phyloP scores from a whole-genome alignment of 1,284 basidiomycete genomes.

The Veloporphyrellus conicus region DNA sequence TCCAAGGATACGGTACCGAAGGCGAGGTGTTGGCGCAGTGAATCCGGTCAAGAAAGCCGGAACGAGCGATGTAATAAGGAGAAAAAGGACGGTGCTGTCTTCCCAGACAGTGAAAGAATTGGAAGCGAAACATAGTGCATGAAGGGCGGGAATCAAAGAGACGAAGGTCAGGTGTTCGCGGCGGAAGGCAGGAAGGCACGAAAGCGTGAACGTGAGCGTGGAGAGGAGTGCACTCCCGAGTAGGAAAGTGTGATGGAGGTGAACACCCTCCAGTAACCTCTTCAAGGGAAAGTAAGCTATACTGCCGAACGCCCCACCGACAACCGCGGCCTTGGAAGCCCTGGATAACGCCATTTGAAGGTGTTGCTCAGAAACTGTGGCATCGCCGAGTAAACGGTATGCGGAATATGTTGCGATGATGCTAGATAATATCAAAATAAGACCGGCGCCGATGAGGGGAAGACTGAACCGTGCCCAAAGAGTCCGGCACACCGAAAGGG shows the following conservation, averaged over 20 bases:
- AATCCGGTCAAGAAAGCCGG: slow-evolving; percentile 58
- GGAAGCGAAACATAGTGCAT: slow-evolving; percentile 73
- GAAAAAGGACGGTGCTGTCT: slow-evolving; percentile 76
- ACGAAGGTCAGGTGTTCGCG: slow-evolving; percentile 28
- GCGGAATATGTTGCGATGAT: slow-evolving; percentile 46
- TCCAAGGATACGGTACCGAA: slow-evolving; percentile 73
- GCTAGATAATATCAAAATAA: slow-evolving; percentile 48
- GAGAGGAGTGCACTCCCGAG: slow-evolving; percentile 38
- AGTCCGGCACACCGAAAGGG: slow-evolving; percentile 69
- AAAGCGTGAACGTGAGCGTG: slow-evolving; percentile 11
- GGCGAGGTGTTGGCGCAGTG: slow-evolving; percentile 59
- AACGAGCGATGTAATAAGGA: slow-evolving; percentile 62
- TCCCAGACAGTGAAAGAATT: slow-evolving; percentile 98
- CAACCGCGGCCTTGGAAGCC: slow-evolving; percentile 37
- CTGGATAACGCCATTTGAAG: slow-evolving; percentile 31
- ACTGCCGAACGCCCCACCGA: slow-evolving; percentile 44
- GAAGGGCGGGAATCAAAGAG: slow-evolving; percentile 57
- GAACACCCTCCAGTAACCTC: slow-evolving; percentile 37
- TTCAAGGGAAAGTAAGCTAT: slow-evolving; percentile 34
- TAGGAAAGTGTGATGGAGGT: slow-evolving; percentile 43
- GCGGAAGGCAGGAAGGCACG: slow-evolving; percentile 11
- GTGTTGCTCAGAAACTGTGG: slow-evolving; percentile 31
- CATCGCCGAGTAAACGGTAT: slow-evolving; percentile 40
- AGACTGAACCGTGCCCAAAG: slow-evolving; percentile 96
- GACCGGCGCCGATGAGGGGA: slow-evolving; percentile 67